Evolutionary conservation across 2,329 filamentous ascomycete species (phyloP).

Genomic region (Aotearoamyces nothofagi): DNA sequence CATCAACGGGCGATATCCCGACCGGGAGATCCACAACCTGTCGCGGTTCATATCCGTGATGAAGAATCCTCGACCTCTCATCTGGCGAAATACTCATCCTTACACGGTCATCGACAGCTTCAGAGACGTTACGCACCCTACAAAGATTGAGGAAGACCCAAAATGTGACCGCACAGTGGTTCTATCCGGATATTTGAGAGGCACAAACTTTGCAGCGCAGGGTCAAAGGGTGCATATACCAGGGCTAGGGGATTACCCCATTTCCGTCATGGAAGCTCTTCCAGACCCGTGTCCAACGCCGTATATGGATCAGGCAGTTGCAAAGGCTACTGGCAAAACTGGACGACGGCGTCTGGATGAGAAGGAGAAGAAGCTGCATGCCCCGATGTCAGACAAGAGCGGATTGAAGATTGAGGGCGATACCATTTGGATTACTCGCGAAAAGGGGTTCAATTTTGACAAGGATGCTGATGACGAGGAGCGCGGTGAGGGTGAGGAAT

Average conservation of each 20-base stretch:
- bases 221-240: conserved; percentile 84
- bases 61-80: conserved; percentile 93
- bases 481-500: conserved; percentile 84
- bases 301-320: conserved; percentile 71
- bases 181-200: conserved; percentile 83
- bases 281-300: conserved; percentile 95
- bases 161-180: conserved; percentile 87
- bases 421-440: conserved; percentile 73
- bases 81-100: conserved; percentile 94
- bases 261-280: conserved; percentile 70
- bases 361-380: conserved; percentile 92
- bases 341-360: conserved; percentile 73
- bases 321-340: conserved; percentile 72
- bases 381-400: conserved; percentile 95
- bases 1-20: conserved; percentile 90
- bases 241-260: conserved; percentile 76
- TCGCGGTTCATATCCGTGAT: conserved; percentile 93
- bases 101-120: conserved; percentile 91
- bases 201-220: conserved; percentile 81
- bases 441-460: conserved; percentile 63
- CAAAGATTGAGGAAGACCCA: conserved; percentile 71
- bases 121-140: conserved; percentile 87
- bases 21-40: conserved; percentile 90
- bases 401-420: conserved; percentile 94
- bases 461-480: conserved; percentile 49